Evolutionary conservation across 805 yeast genomes (phyloP).

Genomic region (Candida verbasci): DNA sequence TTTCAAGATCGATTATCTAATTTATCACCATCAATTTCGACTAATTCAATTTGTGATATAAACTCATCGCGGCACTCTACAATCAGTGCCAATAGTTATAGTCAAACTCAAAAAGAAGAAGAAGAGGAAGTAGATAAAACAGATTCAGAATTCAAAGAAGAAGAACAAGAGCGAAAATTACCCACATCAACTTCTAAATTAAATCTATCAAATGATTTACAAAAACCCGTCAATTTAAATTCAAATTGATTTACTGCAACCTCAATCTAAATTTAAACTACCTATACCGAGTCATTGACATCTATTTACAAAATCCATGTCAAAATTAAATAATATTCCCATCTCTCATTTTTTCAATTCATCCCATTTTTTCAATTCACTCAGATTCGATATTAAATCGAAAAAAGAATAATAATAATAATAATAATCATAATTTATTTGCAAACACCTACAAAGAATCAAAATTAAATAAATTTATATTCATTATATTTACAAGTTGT

Average conservation of each 20-base stretch:
- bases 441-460: neutral
- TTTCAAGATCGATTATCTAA: slow-evolving; percentile 6
- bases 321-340: neutral
- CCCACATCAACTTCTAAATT: too few species aligned
- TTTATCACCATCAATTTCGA: slow-evolving; percentile 5
- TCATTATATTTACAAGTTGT: neutral
- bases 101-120: neutral
- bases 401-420: too few species aligned
- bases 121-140: neutral
- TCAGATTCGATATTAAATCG: neutral
- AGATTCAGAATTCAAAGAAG: slow-evolving; percentile 2
- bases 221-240: too few species aligned
- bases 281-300: neutral
- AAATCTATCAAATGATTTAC: too few species aligned
- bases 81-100: neutral
- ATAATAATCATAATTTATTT: neutral
- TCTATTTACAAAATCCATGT: neutral
- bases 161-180: neutral
- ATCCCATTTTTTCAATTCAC: neutral
- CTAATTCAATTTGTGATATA: slow-evolving; percentile 3
- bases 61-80: neutral
- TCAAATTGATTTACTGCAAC: too few species aligned
- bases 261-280: neutral
- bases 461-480: neutral
- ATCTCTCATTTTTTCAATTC: too few species aligned